Evolutionary conservation across 2,329 filamentous ascomycete genomes (phyloP).

Genomic region (Atkinsonella texensis): DNA sequence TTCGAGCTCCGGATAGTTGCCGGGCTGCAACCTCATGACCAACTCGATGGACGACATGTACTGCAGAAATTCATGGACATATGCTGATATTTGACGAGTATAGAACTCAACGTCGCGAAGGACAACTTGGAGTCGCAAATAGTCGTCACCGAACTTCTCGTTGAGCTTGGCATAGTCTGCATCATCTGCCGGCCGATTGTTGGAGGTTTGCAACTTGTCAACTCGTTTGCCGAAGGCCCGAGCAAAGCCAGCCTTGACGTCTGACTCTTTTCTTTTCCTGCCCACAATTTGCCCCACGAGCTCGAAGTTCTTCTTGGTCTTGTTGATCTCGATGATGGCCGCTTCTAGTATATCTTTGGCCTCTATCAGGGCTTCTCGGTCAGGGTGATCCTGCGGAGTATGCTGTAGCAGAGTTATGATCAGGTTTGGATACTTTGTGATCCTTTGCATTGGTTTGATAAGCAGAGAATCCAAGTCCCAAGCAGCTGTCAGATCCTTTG

Average conservation of each 20-base stretch:
- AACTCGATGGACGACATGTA: conserved; percentile 74
- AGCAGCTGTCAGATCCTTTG: conserved; percentile 80
- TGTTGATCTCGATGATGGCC: conserved; percentile 79
- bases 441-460: conserved; percentile 90
- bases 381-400: conserved; percentile 74
- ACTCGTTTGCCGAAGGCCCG: conserved; percentile 84
- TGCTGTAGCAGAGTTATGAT: conserved; percentile 68
- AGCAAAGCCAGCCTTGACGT: conserved; percentile 71
- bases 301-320: conserved; percentile 89
- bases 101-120: conserved; percentile 92
- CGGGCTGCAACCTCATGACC: conserved; percentile 60
- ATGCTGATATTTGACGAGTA: conserved; percentile 66
- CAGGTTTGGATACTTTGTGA: conserved; percentile 86
- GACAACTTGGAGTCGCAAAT: conserved; percentile 82
- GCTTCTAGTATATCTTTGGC: conserved; percentile 45
- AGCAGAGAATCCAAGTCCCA: conserved; percentile 95
- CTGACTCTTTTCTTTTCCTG: conserved; percentile 77
- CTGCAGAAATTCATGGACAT: conserved; percentile 69
- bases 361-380: conserved; percentile 50
- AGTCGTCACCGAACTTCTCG: conserved; percentile 85
- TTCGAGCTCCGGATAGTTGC: conserved; percentile 71
- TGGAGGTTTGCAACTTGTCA: conserved; percentile 64
- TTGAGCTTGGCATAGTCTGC: conserved; percentile 67
- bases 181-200: conserved; percentile 57
- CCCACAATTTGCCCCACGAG: conserved; percentile 81